Base-by-base conservation (phyloP, 768 basidiomycete species). In the Lentinula boryana region DNA sequence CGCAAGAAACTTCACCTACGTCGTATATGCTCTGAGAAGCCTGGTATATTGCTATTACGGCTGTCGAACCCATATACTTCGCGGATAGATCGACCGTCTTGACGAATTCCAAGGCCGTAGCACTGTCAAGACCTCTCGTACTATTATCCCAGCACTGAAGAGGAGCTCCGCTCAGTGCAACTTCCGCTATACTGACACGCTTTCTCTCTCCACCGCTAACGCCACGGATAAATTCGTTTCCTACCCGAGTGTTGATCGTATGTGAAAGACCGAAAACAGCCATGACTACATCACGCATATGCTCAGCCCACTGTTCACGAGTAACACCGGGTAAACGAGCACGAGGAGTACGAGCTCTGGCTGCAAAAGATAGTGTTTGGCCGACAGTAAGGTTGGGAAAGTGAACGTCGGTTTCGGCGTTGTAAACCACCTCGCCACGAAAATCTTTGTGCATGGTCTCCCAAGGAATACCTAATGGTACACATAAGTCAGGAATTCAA, bases 261-360 rank as follows among this genome's bases (percentile, higher is more conserved):
- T 86, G 85, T 6, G 72, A 67, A 55, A 90, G 77, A 44, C 87
- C 86, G 57, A 88, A 86, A 44, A 85, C 73, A 1, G 78, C 76
- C 73, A 80, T 72, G n/a, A 84, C 68, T 0, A 81, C 72, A 32
- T 83, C 79, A 31, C 63, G 64, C 61, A 77, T 63, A 58, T 75
- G 72, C 5, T 68, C 58, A 50, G 76, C 74, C 58, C 74, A 76
- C 49, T 74, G 66, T 16, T 73, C 66, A 49, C 70, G 62, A 35
- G 74, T 62, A 52, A 76, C 62, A 31, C 74, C 69, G 13, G 66
- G 70, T 48, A 78, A 46, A 16, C 74, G 74, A 4, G 67, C 68
- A 33, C 69, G 72, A 1, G 77, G 76, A 0, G 76, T 76, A 32
- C 82, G 83, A 35, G 80, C 80, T 60, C 78, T 77, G 53, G 79